These are phyloP conservation scores for Monosporozyma aerobia DNA, from an alignment of 805 yeast genomes.

Conservation along the genomic window DNA sequence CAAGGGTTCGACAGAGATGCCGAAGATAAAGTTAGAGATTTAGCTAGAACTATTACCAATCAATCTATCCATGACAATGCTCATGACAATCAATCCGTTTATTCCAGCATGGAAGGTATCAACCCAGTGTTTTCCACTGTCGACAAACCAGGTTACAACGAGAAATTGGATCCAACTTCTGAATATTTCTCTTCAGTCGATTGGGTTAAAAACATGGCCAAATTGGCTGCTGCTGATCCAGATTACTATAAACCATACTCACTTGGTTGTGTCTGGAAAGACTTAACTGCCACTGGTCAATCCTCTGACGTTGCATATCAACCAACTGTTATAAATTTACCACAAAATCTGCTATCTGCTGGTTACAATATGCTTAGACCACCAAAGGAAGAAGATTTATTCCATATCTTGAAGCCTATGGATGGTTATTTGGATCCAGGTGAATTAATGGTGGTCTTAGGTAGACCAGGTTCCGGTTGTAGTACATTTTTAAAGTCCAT, in stretches of 20 bases:
- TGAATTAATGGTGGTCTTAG: constrained; percentile 58
- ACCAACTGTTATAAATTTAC: constrained; percentile 43
- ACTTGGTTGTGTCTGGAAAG: constrained; percentile 50
- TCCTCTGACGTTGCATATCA: constrained; percentile 64
- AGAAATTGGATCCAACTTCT: constrained; percentile 47
- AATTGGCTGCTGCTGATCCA: constrained; percentile 42
- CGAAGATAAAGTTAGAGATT: constrained; percentile 29
- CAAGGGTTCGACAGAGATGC: constrained; percentile 32
- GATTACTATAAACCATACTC: constrained; percentile 56
- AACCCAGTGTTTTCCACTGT: constrained; percentile 20
- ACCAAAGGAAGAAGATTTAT: constrained; percentile 23
- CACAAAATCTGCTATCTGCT: constrained; percentile 46
- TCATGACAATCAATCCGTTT: constrained; percentile 9
- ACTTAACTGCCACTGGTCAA: constrained; percentile 53
- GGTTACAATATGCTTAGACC: constrained; percentile 16
- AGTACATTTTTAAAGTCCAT: constrained; percentile 56
- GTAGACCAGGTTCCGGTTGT: constrained; percentile 74
- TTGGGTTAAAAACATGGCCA: constrained; percentile 61
- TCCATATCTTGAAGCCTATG: constrained; percentile 55
- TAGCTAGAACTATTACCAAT: constrained; percentile 35
- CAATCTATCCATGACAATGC: constrained; percentile 1
- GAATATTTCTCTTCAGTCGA: constrained; percentile 51
- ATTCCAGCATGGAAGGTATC: constrained; percentile 13
- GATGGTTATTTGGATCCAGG: constrained; percentile 56
- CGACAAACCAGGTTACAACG: constrained; percentile 24